Percentiles rank a stretch among this genome's conserved stretches.
Evolutionary conservation across 1,284 basidiomycete genomes (phyloP).

Genomic region (Kalmanozyma brasiliensis): DNA sequence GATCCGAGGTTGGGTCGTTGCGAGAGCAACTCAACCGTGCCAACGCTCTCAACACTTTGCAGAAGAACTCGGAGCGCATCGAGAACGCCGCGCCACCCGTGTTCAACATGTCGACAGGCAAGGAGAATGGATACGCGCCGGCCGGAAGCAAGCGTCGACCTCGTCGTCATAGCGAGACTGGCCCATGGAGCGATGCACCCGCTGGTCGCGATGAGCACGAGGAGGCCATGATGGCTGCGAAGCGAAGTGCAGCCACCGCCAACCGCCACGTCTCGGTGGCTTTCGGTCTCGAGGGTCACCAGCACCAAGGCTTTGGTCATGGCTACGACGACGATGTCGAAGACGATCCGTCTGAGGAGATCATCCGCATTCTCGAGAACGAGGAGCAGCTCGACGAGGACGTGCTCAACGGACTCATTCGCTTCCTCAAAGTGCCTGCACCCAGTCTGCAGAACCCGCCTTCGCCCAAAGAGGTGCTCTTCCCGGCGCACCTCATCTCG

Average conservation of each 20-base stretch:
- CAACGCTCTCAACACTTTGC: conserved; percentile 73
- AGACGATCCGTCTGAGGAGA: conserved; percentile 92
- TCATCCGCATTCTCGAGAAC: conserved; percentile 92
- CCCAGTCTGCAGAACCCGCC: conserved; percentile 91
- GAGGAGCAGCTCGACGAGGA: conserved; percentile 92
- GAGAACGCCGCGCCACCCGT: conserved; percentile 61
- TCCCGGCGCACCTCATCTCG: conserved; percentile 99
- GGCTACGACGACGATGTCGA: conserved; percentile 67
- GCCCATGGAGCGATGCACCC: conserved; percentile 76
- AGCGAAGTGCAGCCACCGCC: conserved; percentile 76
- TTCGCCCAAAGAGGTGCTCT: conserved; percentile 94
- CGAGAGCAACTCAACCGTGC: conserved; percentile 95
- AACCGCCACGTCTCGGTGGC: conserved; percentile 91
- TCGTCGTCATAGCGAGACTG: conserved; percentile 85
- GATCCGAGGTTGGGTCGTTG: conserved; percentile 87
- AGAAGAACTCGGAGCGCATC: conserved; percentile 65
- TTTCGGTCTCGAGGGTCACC: conserved; percentile 70
- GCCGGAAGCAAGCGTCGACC: conserved; percentile 69
- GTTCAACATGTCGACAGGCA: conserved; percentile 63
- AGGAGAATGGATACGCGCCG: conserved; percentile 50
- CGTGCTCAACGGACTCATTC: conserved; percentile 87
- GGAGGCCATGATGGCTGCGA: conserved; percentile 79
- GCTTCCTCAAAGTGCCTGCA: conserved; percentile 90
- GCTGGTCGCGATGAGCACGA: conserved; percentile 76
- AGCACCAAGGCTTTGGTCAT: conserved; percentile 52